phyloP scores from a whole-genome alignment of 495 filamentous ascomycete genomes.

The Choiromyces venosus region DNA sequence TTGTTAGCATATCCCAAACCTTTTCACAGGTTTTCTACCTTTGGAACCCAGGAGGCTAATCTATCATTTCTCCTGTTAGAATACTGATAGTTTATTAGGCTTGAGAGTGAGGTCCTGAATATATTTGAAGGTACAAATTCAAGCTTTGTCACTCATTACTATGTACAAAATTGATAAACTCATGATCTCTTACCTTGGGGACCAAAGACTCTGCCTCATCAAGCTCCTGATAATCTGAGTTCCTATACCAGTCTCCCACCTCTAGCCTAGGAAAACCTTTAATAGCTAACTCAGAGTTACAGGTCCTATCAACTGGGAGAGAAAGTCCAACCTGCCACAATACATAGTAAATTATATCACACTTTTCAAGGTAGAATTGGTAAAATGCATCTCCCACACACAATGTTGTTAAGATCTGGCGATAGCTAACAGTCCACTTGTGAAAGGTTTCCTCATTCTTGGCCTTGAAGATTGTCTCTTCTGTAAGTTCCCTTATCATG shows the following conservation, averaged over 20 bases:
- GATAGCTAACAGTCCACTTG: neutral
- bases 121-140: no score
- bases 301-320: neutral
- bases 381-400: conserved; percentile 15
- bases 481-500: neutral
- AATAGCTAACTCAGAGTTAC: neutral
- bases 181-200: no score
- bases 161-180: no score
- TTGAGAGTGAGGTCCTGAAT: no score
- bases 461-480: conserved; percentile 5
- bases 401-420: neutral
- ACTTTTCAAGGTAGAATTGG: neutral
- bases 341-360: neutral
- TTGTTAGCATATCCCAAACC: no score
- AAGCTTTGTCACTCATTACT: no score
- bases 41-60: no score
- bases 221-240: no score
- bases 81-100: no score
- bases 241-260: neutral
- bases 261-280: neutral
- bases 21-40: no score
- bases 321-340: neutral
- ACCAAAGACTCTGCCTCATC: no score
- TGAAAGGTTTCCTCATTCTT: neutral
- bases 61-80: no score